phyloP scores from a whole-genome alignment of 352 stramenopile species.

The Phytophthora pistaciae region DNA sequence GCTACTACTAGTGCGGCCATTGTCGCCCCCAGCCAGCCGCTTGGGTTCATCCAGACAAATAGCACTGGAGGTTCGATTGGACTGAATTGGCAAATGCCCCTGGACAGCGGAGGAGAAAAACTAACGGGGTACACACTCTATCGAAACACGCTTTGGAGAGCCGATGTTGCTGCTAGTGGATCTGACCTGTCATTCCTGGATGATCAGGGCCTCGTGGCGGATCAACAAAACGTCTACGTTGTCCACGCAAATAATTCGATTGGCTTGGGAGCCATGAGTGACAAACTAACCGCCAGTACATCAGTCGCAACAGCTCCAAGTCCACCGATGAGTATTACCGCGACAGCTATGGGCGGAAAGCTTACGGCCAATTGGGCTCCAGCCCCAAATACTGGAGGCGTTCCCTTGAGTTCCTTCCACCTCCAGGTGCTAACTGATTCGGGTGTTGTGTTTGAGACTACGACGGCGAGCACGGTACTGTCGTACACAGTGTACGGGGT shows the following conservation, averaged over 20 bases:
- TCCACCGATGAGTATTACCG: slow-evolving; percentile 13
- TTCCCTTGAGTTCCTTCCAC: slow-evolving; percentile 36
- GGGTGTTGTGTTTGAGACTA: background rate
- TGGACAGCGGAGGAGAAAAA: slow-evolving; percentile 53
- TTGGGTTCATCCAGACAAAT: slow-evolving; percentile 18
- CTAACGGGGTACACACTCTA: slow-evolving; percentile 55
- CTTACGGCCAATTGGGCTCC: slow-evolving; percentile 42
- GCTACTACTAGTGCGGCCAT: slow-evolving; percentile 28
- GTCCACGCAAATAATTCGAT: slow-evolving; percentile 52
- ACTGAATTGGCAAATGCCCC: slow-evolving; percentile 47
- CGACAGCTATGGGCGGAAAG: slow-evolving; percentile 35
- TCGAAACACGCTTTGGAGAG: slow-evolving; percentile 31
- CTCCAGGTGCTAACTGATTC: slow-evolving; percentile 21
- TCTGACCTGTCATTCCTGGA: slow-evolving; percentile 33
- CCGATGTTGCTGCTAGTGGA: slow-evolving; percentile 9
- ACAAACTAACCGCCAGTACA: slow-evolving; percentile 37
- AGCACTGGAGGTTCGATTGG: slow-evolving; percentile 51
- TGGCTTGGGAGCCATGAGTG: slow-evolving; percentile 39
- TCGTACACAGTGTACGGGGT: slow-evolving; percentile 35
- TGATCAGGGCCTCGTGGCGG: slow-evolving; percentile 36
- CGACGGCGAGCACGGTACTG: slow-evolving; percentile 8
- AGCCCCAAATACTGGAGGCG: slow-evolving; percentile 47
- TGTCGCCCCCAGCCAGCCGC: slow-evolving; percentile 41
- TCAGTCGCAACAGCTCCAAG: slow-evolving; percentile 32
- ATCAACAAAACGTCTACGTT: slow-evolving; percentile 49